These are phyloP conservation scores for Aureobasidium sp. DNA, from an alignment of 2,329 filamentous ascomycete genomes.

Conservation along the genomic window DNA sequence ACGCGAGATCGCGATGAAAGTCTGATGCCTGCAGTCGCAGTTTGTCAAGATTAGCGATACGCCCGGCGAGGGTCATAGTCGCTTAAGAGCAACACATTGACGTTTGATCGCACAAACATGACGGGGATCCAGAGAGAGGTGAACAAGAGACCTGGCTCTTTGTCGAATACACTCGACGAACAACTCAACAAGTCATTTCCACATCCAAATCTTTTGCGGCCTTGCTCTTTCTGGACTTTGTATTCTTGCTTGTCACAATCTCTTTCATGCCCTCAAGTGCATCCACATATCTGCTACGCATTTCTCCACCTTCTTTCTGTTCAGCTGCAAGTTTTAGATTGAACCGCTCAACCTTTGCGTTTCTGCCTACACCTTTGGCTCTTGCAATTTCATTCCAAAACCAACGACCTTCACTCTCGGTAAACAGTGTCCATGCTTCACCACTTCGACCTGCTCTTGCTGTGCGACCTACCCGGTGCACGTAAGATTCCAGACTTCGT, in stretches of 20 bases:
- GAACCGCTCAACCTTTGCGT: slow-evolving; percentile 39
- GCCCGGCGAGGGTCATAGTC: too few relatives aligned
- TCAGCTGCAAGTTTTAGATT: slow-evolving; percentile 34
- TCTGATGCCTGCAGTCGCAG: neutral
- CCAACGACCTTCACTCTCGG: slow-evolving; percentile 77
- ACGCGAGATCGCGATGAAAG: neutral
- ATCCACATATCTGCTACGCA: slow-evolving; percentile 38
- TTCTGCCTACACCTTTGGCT: slow-evolving; percentile 44
- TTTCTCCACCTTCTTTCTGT: slow-evolving; percentile 27
- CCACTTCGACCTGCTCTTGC: slow-evolving; percentile 72
- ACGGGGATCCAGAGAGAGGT: too few relatives aligned
- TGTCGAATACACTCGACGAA: neutral
- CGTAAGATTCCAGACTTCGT: slow-evolving; percentile 70
- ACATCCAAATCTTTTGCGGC: slow-evolving; percentile 5
- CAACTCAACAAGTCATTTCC: neutral
- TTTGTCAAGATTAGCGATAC: too few relatives aligned
- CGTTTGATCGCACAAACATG: too few relatives aligned
- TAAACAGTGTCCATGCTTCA: slow-evolving; percentile 79
- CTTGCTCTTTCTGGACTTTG: neutral
- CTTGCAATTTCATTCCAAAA: slow-evolving; percentile 79
- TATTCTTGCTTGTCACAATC: slow-evolving; percentile 43
- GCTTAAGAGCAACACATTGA: too few relatives aligned
- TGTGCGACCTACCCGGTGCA: slow-evolving; percentile 87
- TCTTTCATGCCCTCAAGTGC: slow-evolving; percentile 57
- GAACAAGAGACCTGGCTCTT: too few relatives aligned